phyloP scores from a whole-genome alignment of 73 alveolate genomes.

The Stentor roeselii region DNA sequence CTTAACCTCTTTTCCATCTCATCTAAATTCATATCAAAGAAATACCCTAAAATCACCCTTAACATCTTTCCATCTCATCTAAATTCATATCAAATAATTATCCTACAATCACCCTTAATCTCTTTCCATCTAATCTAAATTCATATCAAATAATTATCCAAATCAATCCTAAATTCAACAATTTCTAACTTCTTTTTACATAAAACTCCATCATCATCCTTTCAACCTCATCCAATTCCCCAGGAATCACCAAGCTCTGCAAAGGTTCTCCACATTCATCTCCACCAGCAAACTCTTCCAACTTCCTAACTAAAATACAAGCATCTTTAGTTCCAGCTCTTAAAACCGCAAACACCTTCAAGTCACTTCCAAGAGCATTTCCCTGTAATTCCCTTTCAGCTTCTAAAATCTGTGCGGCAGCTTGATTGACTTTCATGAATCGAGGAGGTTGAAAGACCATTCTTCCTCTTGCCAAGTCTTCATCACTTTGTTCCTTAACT shows the following conservation, averaged over 20 bases:
- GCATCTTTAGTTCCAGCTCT: constrained; percentile 88
- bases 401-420: constrained; percentile 88
- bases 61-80: too few species aligned
- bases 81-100: too few species aligned
- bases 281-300: constrained; percentile 62
- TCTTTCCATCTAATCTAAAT: too few species aligned
- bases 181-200: constrained; percentile 8
- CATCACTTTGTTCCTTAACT: constrained; percentile 89
- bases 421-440: constrained; percentile 90
- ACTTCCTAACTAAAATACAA: constrained; percentile 69
- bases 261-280: constrained; percentile 91
- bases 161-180: neutral
- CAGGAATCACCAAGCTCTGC: constrained; percentile 89
- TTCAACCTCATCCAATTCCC: constrained; percentile 79
- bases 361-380: constrained; percentile 54
- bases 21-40: too few species aligned
- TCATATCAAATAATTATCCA: too few species aligned
- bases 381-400: constrained; percentile 71
- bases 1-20: too few species aligned
- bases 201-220: constrained; percentile 70
- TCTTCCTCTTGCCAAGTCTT: constrained; percentile 36
- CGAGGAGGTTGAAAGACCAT: constrained; percentile 90
- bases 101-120: too few species aligned
- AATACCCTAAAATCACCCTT: too few species aligned
- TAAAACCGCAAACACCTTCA: constrained; percentile 87